phyloP scores from a whole-genome alignment of 2,329 filamentous ascomycete species.

The Colletotrichum limetticola region DNA sequence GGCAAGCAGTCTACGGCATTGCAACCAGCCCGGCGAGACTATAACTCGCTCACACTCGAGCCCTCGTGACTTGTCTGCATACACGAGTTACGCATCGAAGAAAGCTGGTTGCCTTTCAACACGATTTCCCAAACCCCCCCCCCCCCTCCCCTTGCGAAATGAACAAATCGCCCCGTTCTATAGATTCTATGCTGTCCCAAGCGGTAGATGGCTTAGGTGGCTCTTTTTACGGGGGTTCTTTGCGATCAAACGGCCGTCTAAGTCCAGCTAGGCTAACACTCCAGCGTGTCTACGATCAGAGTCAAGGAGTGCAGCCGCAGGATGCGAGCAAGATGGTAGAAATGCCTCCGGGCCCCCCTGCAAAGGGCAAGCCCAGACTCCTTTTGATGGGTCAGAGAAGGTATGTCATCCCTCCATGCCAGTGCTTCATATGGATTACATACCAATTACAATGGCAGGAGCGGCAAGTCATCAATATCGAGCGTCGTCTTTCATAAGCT shows the following conservation, averaged over 20 bases:
- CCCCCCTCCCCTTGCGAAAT: neutral
- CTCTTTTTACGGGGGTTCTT: slow-evolving; percentile 41
- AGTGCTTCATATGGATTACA: no score
- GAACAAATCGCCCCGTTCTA: slow-evolving; percentile 8
- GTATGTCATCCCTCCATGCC: slow-evolving; percentile 59
- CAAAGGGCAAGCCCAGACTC: slow-evolving; percentile 82
- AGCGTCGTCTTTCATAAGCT: slow-evolving; percentile 99
- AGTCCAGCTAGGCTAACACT: slow-evolving; percentile 73
- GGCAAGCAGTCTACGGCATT: neutral
- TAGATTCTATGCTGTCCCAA: slow-evolving; percentile 32
- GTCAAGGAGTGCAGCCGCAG: slow-evolving; percentile 59
- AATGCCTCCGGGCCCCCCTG: slow-evolving; percentile 54
- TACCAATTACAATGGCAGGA: slow-evolving; percentile 63
- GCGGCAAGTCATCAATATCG: slow-evolving; percentile 97
- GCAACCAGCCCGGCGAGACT: neutral
- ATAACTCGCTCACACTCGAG: neutral
- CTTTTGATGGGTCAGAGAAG: slow-evolving; percentile 95
- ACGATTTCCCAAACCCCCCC: no score
- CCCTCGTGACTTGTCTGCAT: neutral
- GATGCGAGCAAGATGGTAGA: slow-evolving; percentile 59
- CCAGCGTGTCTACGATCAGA: slow-evolving; percentile 71
- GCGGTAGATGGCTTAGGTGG: slow-evolving; percentile 27
- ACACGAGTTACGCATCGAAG: no score
- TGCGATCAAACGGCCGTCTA: slow-evolving; percentile 48
- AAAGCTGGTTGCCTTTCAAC: neutral